Percentiles rank a stretch among this genome's conserved stretches.
Evolutionary conservation across 345 rosid genomes (phyloP).

Genomic region (Eucalyptus sp.): DNA sequence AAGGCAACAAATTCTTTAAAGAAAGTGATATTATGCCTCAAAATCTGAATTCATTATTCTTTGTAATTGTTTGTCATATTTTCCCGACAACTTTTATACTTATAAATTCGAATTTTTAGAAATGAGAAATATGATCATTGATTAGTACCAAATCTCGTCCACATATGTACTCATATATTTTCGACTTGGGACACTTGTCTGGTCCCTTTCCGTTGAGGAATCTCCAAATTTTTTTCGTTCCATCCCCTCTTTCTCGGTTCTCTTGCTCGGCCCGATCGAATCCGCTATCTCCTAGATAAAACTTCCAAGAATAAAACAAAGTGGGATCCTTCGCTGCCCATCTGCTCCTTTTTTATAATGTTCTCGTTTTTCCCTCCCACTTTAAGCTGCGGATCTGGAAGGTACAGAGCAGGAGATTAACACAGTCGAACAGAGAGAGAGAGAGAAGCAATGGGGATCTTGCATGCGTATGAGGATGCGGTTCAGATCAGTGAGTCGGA

Average conservation of each 20-base stretch:
- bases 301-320: neutral
- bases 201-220: neutral
- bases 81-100: too few species aligned
- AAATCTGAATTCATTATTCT: too few species aligned
- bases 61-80: too few species aligned
- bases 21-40: too few species aligned
- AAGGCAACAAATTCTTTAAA: too few species aligned
- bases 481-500: slow-evolving; percentile 35
- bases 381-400: neutral
- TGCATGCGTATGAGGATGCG: slow-evolving; percentile 24
- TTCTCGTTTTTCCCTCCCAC: neutral
- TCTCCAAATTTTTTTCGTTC: neutral
- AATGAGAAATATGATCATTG: too few species aligned
- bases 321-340: neutral
- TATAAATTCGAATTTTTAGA: too few species aligned
- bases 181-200: neutral
- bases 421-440: neutral
- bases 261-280: neutral
- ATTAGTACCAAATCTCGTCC: too few species aligned
- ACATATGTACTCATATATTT: too few species aligned
- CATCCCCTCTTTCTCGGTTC: neutral
- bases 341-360: neutral
- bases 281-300: neutral
- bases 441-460: neutral
- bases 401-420: neutral